phyloP scores from a whole-genome alignment of 1,139 yeast species.

The Geotrichum reessii region DNA sequence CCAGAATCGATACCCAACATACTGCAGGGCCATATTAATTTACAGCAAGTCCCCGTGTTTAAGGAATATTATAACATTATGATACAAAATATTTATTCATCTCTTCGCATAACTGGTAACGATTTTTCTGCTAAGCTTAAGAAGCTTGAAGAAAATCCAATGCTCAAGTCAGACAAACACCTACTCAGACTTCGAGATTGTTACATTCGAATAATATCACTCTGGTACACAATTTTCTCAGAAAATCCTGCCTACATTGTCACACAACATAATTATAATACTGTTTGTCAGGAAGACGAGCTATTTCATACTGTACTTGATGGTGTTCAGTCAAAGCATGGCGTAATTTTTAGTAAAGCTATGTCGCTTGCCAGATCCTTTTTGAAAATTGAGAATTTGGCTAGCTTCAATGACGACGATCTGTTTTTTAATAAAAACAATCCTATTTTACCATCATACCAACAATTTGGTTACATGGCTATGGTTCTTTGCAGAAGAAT shows the following conservation, averaged over 20 bases:
- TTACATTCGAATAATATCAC: conserved; percentile 13
- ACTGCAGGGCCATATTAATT: conserved; percentile 17
- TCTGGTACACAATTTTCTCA: conserved; percentile 22
- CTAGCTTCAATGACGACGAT: conserved; percentile 3
- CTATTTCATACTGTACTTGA: conserved; percentile 8
- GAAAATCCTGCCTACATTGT: conserved; percentile 25
- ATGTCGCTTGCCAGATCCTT: conserved; percentile 14
- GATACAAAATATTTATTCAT: conserved; percentile 4
- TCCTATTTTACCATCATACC: conserved; percentile 7
- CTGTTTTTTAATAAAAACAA: conserved; percentile 2
- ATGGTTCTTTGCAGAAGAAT: conserved; percentile 6
- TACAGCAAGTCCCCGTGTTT: conserved; percentile 16
- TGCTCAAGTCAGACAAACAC: conserved; percentile 16
- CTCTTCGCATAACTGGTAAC: conserved; percentile 15
- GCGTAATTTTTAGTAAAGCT: conserved; percentile 5
- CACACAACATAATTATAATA: conserved; percentile 21
- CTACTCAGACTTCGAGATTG: conserved; percentile 9
- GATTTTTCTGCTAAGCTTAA: conserved; percentile 17
- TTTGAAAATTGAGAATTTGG: conserved; percentile 7
- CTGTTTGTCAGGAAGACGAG: conserved; percentile 11
- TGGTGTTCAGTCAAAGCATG: conserved; percentile 3
- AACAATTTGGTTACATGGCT: conserved; percentile 14
- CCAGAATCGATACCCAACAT: conserved; percentile 16
- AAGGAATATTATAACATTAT: conserved; percentile 7
- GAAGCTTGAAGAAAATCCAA: conserved; percentile 15